These are phyloP conservation scores for Panellus pusillus DNA, from an alignment of 768 basidiomycete species.

Conservation along the genomic window DNA sequence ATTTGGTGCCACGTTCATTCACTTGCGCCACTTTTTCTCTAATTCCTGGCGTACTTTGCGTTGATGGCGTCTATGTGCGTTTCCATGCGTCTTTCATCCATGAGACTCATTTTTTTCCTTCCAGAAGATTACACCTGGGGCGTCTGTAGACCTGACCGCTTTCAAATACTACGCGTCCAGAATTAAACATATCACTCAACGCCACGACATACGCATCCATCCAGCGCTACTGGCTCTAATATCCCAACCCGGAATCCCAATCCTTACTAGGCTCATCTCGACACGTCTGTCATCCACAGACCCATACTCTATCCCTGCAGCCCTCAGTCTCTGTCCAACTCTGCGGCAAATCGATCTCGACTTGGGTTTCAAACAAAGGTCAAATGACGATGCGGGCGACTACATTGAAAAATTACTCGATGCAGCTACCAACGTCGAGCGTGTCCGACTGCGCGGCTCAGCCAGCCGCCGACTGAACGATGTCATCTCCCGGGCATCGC, in stretches of 20 bases:
- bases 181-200: slow-evolving; percentile 38
- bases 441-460: slow-evolving; percentile 41
- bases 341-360: slow-evolving; percentile 40
- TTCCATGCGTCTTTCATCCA: background rate
- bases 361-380: slow-evolving; percentile 35
- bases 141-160: slow-evolving; percentile 23
- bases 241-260: slow-evolving; percentile 1
- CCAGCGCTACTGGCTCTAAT: slow-evolving; percentile 26
- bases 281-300: slow-evolving; percentile 31
- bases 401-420: slow-evolving; percentile 31
- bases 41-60: slow-evolving; percentile 29
- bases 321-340: slow-evolving; percentile 34
- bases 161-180: slow-evolving; percentile 37
- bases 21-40: slow-evolving; percentile 39
- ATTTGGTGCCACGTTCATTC: slow-evolving; percentile 46
- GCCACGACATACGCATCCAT: slow-evolving; percentile 27
- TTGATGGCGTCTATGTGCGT: slow-evolving; percentile 37
- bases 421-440: slow-evolving; percentile 32
- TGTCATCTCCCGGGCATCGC: slow-evolving; percentile 32
- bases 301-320: slow-evolving; percentile 25
- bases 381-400: slow-evolving; percentile 21
- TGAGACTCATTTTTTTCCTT: background rate
- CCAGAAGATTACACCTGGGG: background rate
- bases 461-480: slow-evolving; percentile 30
- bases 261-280: slow-evolving; percentile 31